Base-by-base conservation (phyloP, 306 rosid species). In the Casuarina glauca region DNA sequence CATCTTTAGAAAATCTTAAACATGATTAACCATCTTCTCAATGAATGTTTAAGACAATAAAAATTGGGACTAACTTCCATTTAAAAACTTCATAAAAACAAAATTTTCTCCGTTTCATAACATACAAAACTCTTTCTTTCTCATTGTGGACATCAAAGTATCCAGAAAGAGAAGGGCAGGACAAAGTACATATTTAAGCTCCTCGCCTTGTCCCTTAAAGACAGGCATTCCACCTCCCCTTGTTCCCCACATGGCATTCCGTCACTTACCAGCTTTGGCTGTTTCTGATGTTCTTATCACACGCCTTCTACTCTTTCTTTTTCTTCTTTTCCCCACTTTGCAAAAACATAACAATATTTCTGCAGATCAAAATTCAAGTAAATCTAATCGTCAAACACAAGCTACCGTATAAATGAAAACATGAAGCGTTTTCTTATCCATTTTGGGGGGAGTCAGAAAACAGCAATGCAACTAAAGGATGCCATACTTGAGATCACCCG, bases 221-320 rank as follows among this genome's bases (percentile, higher is more conserved):
- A 64, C 70, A 41, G 70, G 38, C 50, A 17, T 66, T 66, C 71
- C 71, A 42, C 42, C 9, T 42, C 16, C 19, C 45, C 2, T 36
- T 62, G 69, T 38, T 13, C 69, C 69, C 69, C 69, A 36, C 45
- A 36, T 62, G 69, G 45, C 17, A 62, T 62, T 38, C 9, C 43
- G 13, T 36, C 41, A 6, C 9, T 10, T 26, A 6, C 39, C 63
- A 19, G 36, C 44, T 61, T 62, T 35, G 36, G 19, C 9, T 38
- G 17, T 62, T 36, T 62, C 69, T 12, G 69, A 62, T 38, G 69
- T 62, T 62, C 10, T 38, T 36, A 62, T 36, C 39, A 38, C 43
- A 35, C 38, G 43, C 19, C 43, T 62, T 62, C 3, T 6, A 13
- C 8, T 20, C 64, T 36, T 62, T 62, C 45, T 10, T 62, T 36